phyloP scores from a whole-genome alignment of 495 filamentous ascomycete species.

The Podospora conica region DNA sequence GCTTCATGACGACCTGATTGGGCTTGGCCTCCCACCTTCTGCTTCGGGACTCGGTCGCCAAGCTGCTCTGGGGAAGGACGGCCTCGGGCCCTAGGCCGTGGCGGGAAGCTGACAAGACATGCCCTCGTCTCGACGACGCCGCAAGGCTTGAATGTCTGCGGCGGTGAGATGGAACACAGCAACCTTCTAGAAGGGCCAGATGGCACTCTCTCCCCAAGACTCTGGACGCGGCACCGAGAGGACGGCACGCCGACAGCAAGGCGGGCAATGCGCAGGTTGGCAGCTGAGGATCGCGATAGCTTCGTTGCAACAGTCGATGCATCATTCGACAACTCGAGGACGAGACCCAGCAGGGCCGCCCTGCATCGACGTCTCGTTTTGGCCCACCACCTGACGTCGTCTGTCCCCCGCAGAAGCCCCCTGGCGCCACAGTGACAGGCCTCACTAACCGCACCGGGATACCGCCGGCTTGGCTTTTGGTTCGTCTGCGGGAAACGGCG shows the following conservation, averaged over 20 bases:
- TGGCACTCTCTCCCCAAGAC: background rate
- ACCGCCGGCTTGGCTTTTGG: constrained; percentile 23
- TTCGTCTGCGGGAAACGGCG: background rate
- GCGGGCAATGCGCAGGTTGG: background rate
- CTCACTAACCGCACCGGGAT: constrained; percentile 23
- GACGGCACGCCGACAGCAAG: background rate
- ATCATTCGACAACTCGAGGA: background rate
- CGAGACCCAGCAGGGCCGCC: background rate
- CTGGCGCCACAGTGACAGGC: constrained; percentile 9
- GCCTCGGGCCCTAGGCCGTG: background rate
- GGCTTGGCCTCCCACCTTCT: background rate
- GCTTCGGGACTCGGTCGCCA: constrained; percentile 6
- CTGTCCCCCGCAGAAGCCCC: background rate
- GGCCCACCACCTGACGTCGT: background rate
- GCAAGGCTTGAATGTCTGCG: background rate
- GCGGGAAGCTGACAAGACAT: background rate
- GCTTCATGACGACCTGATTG: background rate
- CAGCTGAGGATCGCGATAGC: background rate
- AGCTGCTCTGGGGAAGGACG: background rate
- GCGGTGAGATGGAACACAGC: background rate
- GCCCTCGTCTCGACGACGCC: background rate
- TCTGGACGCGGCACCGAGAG: background rate
- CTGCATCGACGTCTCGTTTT: background rate
- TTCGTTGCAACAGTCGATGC: background rate
- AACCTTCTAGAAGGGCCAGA: background rate